A percentile compares a stretch with the other conserved stretches of the same genome.
Conservation (phyloP, 192 early-diverging fungal species). For the Fimicolochytrium jonesii region DNA sequence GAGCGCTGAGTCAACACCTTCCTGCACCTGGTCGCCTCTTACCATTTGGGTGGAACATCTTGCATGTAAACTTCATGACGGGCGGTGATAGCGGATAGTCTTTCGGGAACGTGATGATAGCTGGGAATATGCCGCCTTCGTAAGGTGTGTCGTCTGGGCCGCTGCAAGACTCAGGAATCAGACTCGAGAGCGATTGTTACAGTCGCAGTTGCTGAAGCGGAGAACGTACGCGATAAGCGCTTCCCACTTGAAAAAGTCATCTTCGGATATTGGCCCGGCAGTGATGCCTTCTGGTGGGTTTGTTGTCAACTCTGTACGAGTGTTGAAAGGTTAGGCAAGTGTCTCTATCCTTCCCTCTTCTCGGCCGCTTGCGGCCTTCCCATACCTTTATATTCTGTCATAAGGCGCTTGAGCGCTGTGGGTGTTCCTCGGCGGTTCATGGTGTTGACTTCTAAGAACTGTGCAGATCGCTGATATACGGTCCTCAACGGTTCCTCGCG, state of each 20-base stretch:
- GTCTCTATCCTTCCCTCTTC: too few relatives aligned
- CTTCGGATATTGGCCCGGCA: conserved; percentile 64
- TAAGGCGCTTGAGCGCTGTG: conserved; percentile 75
- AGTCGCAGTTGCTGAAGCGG: too few relatives aligned
- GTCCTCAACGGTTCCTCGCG: too few relatives aligned
- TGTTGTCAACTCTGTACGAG: conserved; percentile 71
- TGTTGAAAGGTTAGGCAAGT: neutral
- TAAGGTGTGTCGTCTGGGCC: conserved; percentile 91
- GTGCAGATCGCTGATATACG: too few relatives aligned
- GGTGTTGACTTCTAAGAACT: neutral
- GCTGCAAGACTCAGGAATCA: too few relatives aligned
- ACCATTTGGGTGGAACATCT: conserved; percentile 93
- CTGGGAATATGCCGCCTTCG: conserved; percentile 92
- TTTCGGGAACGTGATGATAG: conserved; percentile 78
- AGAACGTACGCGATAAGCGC: conserved; percentile 71
- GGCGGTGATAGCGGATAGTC: conserved; percentile 97
- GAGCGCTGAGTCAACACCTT: too few relatives aligned
- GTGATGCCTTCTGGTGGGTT: conserved; percentile 92
- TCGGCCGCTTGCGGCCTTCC: too few relatives aligned
- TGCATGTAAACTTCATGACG: conserved; percentile 92
- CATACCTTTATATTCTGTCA: conserved; percentile 87
- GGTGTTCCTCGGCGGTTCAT: conserved; percentile 60
- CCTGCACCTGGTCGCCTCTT: neutral
- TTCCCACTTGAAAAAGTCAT: conserved; percentile 87
- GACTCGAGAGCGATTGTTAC: too few relatives aligned